Evolutionary conservation across 139 green algal species (phyloP), one percentile per base, ranked within the genome.

Genomic region (Pleodorina starrii): DNA sequence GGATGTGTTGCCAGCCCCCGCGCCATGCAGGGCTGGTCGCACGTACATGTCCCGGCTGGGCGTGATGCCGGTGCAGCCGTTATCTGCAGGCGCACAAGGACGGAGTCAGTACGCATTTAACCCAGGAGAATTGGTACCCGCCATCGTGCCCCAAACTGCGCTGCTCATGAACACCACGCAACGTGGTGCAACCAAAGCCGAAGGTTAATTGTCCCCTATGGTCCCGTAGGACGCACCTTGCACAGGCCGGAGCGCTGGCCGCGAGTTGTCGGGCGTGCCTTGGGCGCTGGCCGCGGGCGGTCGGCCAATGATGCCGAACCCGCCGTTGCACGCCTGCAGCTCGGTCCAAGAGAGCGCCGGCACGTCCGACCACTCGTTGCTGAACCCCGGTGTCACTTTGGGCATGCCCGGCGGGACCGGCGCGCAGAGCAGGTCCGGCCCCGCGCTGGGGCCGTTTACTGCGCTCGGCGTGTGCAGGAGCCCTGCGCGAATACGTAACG

Each of bases 21-120:
- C 2, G 44, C 14, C 27, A 16, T 81, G 42, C 73, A 42, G 35
- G 17, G 42, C 75, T 51, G 72, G 43, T 36, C 72, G 72, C 72
- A 80, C 66, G 29, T 78, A 88, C 82, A 88, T 88, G 66, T 88
- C 82, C 10, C 82, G 63, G 5, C 82, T 63, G 16, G 82, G 82
- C 32, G 82, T 88, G 1, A 40, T 38, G 11, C 54, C 54, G 27
- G 63, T 54, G 2, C 46, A 42, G 10, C 74, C 29, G 3, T 19
- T 29, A 42, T 73, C 63, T 73, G 63, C 16, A n/a, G 63, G 63
- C 19, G 17, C 57, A 68, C 23, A 17, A 57, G 48, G 48, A 12
- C 48, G 48, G 11, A 57, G 48, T n/a, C n/a, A n/a, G n/a, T n/a
- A n/a, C n/a, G n/a, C n/a, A n/a, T n/a, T n/a, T n/a, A n/a, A n/a